Percentiles rank a stretch among this genome's conserved stretches.
Evolutionary conservation across 2,329 filamentous ascomycete genomes (phyloP).

Genomic region (Ambrosiella xylebori): DNA sequence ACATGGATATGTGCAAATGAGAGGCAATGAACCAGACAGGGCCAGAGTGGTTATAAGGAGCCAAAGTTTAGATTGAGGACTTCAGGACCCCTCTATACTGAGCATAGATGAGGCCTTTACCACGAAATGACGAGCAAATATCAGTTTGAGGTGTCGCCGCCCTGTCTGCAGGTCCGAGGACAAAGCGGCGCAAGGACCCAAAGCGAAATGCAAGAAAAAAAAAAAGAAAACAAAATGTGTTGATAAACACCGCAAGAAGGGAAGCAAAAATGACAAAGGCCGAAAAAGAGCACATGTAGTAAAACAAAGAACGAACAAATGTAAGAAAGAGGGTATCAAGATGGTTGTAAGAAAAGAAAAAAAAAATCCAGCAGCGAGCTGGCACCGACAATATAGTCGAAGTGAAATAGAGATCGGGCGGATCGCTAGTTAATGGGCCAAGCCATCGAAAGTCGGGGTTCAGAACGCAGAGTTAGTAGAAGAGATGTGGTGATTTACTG

Average conservation of each 20-base stretch:
- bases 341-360: not conserved
- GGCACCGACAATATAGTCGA: not conserved
- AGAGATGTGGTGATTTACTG: not conserved
- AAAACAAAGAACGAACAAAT: not conserved
- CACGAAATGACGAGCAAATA: not conserved
- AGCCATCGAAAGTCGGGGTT: not conserved
- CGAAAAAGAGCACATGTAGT: not conserved
- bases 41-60: not conserved
- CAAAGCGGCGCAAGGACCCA: not conserved
- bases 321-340: slow-evolving; percentile 2
- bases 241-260: not conserved
- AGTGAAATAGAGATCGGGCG: not conserved
- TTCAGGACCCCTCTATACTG: too few relatives aligned
- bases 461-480: not conserved
- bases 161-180: not conserved
- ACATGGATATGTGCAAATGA: not conserved
- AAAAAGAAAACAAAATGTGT: not conserved
- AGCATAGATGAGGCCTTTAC: not conserved
- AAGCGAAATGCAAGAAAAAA: not conserved
- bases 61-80: too few relatives aligned
- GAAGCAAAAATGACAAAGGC: not conserved
- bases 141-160: not conserved
- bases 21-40: not conserved
- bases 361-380: not conserved
- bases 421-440: not conserved